Percentiles rank a stretch among this genome's conserved stretches.
Evolutionary conservation across 257 asterid species (phyloP).

Genomic region (Schizonepeta tenuifolia): DNA sequence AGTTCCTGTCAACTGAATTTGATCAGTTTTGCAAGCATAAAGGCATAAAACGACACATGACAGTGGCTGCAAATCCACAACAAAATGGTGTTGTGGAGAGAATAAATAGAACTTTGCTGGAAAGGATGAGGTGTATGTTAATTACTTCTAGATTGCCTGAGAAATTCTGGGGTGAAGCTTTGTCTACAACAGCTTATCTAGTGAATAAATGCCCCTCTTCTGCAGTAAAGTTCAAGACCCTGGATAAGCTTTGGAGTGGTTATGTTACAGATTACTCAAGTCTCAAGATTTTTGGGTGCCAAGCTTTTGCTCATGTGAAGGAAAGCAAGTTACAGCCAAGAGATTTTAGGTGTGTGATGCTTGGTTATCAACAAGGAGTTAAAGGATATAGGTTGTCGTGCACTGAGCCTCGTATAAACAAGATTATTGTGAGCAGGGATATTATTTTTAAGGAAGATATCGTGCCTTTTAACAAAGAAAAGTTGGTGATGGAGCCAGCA

Average conservation of each 20-base stretch:
- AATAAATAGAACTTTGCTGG: not conserved
- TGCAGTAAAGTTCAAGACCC: too few relatives aligned
- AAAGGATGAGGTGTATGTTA: not conserved
- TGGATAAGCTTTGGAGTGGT: not conserved
- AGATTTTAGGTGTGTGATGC: not conserved
- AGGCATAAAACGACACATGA: not conserved
- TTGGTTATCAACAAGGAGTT: not conserved
- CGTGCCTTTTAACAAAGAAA: too few relatives aligned
- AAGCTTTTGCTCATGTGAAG: not conserved
- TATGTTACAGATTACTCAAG: too few relatives aligned
- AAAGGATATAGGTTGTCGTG: not conserved
- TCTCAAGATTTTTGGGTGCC: not conserved
- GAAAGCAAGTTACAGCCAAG: not conserved
- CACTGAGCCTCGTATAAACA: too few relatives aligned
- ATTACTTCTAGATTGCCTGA: not conserved
- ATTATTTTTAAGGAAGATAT: too few relatives aligned
- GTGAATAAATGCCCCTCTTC: not conserved
- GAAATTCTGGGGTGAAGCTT: not conserved
- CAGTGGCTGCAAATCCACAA: not conserved
- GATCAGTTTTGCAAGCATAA: not conserved
- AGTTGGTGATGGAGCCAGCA: too few relatives aligned
- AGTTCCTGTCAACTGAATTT: not conserved
- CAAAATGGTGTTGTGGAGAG: not conserved
- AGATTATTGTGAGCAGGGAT: not conserved
- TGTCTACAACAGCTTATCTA: not conserved